Base-by-base conservation (phyloP, 768 basidiomycete species). In the Mycena floridula region DNA sequence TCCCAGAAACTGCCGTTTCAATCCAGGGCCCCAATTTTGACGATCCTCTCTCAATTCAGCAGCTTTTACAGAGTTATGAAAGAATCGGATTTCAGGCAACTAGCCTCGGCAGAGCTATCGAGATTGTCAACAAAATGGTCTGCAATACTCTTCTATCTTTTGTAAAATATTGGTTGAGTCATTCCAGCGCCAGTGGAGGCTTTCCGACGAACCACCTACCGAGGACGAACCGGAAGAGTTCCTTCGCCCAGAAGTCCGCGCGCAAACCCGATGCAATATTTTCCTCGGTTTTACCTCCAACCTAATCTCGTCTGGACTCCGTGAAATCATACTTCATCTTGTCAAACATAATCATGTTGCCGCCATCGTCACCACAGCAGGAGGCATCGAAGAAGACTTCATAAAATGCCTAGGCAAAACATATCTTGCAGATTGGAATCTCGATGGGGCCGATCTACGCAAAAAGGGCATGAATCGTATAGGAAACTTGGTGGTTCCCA, bases 281-380 rank as follows among this genome's bases (percentile, higher is more conserved):
- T 96, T 99, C 62, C 82, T 99, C 32, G 96, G 96, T 28, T 99
- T 96, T 66, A 99, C 96, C 9, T 98, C 94, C 40, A 99, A 99
- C 66, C 78, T 99, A 37, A 95, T 99, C 58, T 98, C 96, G 2
- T 98, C 96, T 7, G 96, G 96, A 8, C 70, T 99, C 32, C 82
- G 96, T 26, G 96, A 99, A 65, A 72, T 97, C 37, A 86, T 99
- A 52, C 72, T 85, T 20, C 81, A 93, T 63, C 83, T 99, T 30
- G 94, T 92, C 25, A 93, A 97, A 63, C 83, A 98, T 68, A 85
- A 82, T 50, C 88, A 96, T 54, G 78, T 99, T 46, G 74, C 83
- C 18, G 87, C 82, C 18, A 72, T 99, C 49, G 96, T 98, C 21
- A 99, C 96, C 2, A 99, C 96, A 1, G 96, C 96, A 4, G 96